phyloP scores from a whole-genome alignment of 345 rosid genomes.

The Gossypium longicalyx region DNA sequence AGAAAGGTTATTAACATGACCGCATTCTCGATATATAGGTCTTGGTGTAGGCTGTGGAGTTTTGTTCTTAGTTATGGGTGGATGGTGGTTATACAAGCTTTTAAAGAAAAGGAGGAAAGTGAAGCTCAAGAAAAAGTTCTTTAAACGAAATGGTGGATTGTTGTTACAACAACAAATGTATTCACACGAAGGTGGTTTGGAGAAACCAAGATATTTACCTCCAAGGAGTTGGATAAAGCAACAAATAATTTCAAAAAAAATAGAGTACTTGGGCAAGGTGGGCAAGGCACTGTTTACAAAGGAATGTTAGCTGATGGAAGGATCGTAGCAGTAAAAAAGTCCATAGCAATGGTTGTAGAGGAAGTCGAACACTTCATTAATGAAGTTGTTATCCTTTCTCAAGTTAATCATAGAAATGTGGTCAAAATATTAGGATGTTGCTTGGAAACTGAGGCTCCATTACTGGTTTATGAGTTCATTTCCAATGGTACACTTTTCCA shows the following conservation, averaged over 20 bases:
- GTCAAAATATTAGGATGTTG: no score
- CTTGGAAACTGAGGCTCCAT: no score
- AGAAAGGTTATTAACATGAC: no score
- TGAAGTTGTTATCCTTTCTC: constrained; percentile 17
- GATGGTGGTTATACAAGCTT: neutral
- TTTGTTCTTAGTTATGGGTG: neutral
- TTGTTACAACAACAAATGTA: neutral
- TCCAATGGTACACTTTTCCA: constrained; percentile 24
- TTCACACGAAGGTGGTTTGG: neutral
- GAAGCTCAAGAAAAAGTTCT: neutral
- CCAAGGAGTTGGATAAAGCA: neutral
- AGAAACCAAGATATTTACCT: neutral
- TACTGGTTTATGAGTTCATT: no score
- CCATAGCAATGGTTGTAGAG: constrained; percentile 4
- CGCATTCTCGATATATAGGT: neutral
- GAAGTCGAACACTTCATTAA: constrained; percentile 20
- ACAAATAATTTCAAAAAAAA: neutral
- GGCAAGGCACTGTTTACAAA: neutral
- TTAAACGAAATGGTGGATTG: neutral
- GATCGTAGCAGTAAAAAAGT: constrained; percentile 16
- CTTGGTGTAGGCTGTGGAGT: neutral
- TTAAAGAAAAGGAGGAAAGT: neutral
- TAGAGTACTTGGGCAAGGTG: constrained; percentile 2
- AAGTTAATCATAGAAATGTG: constrained; percentile 7
- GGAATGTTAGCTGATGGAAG: neutral